A percentile compares a stretch with the other conserved stretches of the same genome.
These are phyloP conservation scores for Carex scoparia DNA, from an alignment of 176 grass and related monocot genomes.

Conservation along the genomic window DNA sequence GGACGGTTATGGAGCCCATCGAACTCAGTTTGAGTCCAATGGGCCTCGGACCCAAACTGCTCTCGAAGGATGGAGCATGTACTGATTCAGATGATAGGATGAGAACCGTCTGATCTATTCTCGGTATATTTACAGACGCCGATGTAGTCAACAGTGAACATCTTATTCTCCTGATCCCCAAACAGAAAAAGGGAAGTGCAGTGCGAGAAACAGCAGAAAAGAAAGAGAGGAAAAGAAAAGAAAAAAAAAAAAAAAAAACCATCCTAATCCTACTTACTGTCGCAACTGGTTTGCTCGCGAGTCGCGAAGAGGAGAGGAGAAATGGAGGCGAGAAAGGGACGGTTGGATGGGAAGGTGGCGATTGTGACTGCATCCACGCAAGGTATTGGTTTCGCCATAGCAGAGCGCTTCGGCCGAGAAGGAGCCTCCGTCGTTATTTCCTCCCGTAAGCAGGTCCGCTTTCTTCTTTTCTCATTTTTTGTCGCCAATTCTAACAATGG, in stretches of 20 bases:
- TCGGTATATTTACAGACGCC: neutral
- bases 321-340: slow-evolving; percentile 40
- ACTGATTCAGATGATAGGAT: neutral
- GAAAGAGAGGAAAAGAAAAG: neutral
- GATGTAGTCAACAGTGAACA: neutral
- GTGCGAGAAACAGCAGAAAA: too few species aligned
- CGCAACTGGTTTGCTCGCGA: neutral
- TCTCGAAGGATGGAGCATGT: too few species aligned
- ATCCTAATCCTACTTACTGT: too few species aligned
- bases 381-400: slow-evolving; percentile 82
- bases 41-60: too few species aligned
- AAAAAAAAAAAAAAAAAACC: neutral
- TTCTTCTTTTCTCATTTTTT: neutral
- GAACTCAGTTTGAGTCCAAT: too few species aligned
- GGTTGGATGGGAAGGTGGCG: slow-evolving; percentile 79
- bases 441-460: slow-evolving; percentile 79
- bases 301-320: neutral
- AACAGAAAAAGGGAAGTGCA: neutral
- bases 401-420: slow-evolving; percentile 77
- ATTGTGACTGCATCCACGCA: slow-evolving; percentile 87
- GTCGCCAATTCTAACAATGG: neutral
- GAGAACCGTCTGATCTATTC: neutral
- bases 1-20: too few species aligned
- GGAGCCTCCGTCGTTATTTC: slow-evolving; percentile 89
- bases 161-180: neutral